Percentiles rank a stretch among this genome's conserved stretches.
Evolutionary conservation across 108 stramenopile genomes (phyloP).

Genomic region (Phaeodactylum tricornutum): DNA sequence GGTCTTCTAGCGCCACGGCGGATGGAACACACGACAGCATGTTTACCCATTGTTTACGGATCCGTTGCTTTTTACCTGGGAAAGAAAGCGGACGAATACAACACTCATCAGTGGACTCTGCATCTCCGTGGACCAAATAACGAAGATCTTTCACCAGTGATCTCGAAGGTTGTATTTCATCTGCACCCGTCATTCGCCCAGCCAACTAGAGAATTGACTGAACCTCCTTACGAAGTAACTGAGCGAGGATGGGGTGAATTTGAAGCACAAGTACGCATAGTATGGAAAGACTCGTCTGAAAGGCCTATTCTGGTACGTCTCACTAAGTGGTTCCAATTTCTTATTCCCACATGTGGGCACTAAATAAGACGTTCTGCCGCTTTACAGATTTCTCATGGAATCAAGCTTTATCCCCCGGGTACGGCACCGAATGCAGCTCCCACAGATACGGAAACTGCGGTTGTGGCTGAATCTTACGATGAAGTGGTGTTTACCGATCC

Average conservation of each 20-base stretch:
- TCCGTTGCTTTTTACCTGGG: slow-evolving; percentile 88
- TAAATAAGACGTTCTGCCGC: neutral
- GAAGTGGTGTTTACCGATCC: slow-evolving; percentile 95
- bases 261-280: slow-evolving; percentile 87
- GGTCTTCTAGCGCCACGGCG: too few relatives aligned
- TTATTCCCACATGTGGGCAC: too few relatives aligned
- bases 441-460: slow-evolving; percentile 38
- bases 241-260: slow-evolving; percentile 99
- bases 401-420: slow-evolving; percentile 80
- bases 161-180: slow-evolving; percentile 92
- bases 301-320: slow-evolving; percentile 38
- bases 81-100: slow-evolving; percentile 68
- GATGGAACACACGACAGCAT: slow-evolving; percentile 59
- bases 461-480: slow-evolving; percentile 90
- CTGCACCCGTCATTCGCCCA: slow-evolving; percentile 91
- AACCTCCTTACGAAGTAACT: slow-evolving; percentile 86
- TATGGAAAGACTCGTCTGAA: slow-evolving; percentile 84
- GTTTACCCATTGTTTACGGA: slow-evolving; percentile 88
- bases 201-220: slow-evolving; percentile 68
- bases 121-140: slow-evolving; percentile 83
- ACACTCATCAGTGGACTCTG: slow-evolving; percentile 87
- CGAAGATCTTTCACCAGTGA: slow-evolving; percentile 69
- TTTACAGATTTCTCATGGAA: slow-evolving; percentile 59
- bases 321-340: neutral
- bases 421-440: slow-evolving; percentile 12